A percentile compares a stretch with the other conserved stretches of the same genome.
Conservation (phyloP, 192 early-diverging fungal species). For the Coemansia guatemalensis region DNA sequence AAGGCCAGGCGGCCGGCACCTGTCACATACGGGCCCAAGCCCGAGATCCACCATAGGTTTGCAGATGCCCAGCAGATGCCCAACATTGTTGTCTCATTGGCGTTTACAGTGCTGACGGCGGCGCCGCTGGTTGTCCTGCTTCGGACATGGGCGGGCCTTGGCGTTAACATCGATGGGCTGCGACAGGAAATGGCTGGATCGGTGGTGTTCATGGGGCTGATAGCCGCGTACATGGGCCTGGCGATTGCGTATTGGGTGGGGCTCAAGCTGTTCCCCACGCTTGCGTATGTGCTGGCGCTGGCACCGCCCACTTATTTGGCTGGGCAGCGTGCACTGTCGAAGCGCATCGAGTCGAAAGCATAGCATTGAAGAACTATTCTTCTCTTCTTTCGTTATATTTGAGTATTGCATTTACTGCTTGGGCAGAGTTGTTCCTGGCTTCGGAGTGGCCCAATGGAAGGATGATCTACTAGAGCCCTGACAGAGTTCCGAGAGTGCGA, state of each 20-base stretch:
- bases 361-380: neutral
- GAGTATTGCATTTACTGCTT: neutral
- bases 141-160: slow-evolving; percentile 35
- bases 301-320: slow-evolving; percentile 49
- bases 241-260: slow-evolving; percentile 53
- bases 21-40: slow-evolving; percentile 11
- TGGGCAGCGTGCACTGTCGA: slow-evolving; percentile 42
- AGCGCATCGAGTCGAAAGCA: slow-evolving; percentile 24
- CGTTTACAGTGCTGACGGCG: slow-evolving; percentile 22
- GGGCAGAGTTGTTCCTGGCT: neutral
- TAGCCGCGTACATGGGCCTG: slow-evolving; percentile 44
- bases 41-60: slow-evolving; percentile 49
- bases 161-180: slow-evolving; percentile 34
- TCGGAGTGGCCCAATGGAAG: too few relatives aligned
- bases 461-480: too few relatives aligned
- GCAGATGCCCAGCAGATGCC: slow-evolving; percentile 46
- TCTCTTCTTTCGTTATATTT: neutral
- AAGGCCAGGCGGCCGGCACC: neutral
- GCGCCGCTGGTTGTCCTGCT: slow-evolving; percentile 29
- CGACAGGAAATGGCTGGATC: slow-evolving; percentile 25
- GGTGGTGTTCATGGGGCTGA: slow-evolving; percentile 35
- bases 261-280: slow-evolving; percentile 41
- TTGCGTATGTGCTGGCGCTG: slow-evolving; percentile 44
- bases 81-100: slow-evolving; percentile 32
- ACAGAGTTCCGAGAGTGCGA: too few relatives aligned